Evolutionary conservation across 2,329 filamentous ascomycete species (phyloP), one percentile per base, ranked within the genome.

Genomic region (Arthroderma sp.): DNA sequence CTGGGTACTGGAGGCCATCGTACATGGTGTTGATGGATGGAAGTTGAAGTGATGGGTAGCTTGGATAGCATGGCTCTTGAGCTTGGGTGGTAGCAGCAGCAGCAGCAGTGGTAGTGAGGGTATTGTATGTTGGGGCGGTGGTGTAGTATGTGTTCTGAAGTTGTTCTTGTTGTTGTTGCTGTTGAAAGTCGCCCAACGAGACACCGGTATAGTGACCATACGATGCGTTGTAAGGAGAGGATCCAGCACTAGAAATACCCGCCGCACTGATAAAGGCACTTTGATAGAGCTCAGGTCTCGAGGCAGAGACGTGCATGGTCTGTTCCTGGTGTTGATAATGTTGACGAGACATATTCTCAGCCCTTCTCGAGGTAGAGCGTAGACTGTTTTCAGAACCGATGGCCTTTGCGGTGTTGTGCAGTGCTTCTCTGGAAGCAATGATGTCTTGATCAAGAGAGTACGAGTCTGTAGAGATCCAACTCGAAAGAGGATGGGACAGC

Each of bases 361-460:
- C 78, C 58, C 72, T 75, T 57, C 57, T 58, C 40, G 43, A 48
- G 32, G 52, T 50, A n/a, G 60, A 53, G 5, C 77, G 71, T 9
- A 81, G 82, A 60, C 82, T 85, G 63, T 76, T 83, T 67, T 70
- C 83, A 51, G 79, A 73, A 61, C 80, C 83, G 51, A 66, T 43
- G 10, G 34, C 33, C 29, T 34, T 22, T 11, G 33, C 41, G 27
- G 41, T 43, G 37, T 30, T 34, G 36, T 43, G 41, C 4, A 43
- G 33, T 10, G 41, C 41, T 29, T 43, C 22, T 43, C 41, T 36
- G n/a, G 41, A 36, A 8, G 41, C 33, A 29, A 43, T 43, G 32
- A 43, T 36, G 30, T 43, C 41, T 27, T 37, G 33, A 36, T 43
- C 41, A 30, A 43, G 9, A 9, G 34, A 29, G 32, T 37, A 32